Percentiles rank a stretch among this genome's conserved stretches.
Conservation (phyloP, 495 filamentous ascomycete genomes). For the Corynascus novoguineensis region DNA sequence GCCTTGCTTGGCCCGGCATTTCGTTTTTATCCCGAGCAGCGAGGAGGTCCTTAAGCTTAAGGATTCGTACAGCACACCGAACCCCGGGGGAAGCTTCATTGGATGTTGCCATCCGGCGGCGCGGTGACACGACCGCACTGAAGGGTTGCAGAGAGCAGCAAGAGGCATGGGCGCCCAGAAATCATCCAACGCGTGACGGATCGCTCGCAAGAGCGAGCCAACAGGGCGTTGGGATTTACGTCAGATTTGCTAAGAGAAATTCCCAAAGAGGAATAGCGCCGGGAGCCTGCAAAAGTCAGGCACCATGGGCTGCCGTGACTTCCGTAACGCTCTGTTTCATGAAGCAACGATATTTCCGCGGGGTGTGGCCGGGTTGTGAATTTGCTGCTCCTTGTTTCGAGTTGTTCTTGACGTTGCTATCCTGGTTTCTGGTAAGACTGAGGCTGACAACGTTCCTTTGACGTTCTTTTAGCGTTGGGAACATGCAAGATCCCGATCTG, state of each 20-base stretch:
- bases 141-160: neutral
- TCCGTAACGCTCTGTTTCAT: neutral
- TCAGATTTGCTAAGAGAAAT: conserved; percentile 35
- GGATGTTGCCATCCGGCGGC: conserved; percentile 5
- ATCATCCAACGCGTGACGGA: conserved; percentile 12
- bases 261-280: conserved; percentile 19
- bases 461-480: too few species aligned
- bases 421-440: neutral
- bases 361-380: neutral
- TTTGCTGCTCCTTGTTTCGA: neutral
- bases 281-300: conserved; percentile 2
- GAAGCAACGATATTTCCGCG: conserved; percentile 10
- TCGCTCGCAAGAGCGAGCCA: conserved; percentile 4
- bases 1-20: neutral
- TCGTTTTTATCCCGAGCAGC: neutral
- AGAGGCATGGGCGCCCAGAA: neutral
- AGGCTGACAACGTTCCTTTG: neutral
- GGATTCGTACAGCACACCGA: too few species aligned
- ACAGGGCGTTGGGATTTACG: conserved; percentile 15
- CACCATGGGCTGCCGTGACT: neutral
- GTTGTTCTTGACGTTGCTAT: neutral
- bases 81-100: too few species aligned
- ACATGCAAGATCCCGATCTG: neutral
- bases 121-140: neutral
- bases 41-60: too few species aligned